Conservation (phyloP, 129 eudicot genomes). For the Lactuca sativa region DNA sequence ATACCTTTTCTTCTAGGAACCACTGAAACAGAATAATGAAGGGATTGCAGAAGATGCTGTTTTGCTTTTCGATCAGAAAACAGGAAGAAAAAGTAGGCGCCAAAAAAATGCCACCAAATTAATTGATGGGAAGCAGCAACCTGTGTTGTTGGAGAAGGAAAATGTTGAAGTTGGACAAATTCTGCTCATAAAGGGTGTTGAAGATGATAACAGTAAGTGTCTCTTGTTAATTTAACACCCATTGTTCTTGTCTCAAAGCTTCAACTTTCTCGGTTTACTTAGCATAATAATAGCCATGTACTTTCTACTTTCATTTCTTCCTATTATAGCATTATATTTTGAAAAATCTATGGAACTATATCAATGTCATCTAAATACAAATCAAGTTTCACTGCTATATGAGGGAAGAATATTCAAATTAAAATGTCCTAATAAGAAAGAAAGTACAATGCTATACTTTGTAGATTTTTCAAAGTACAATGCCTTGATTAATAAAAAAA, state of each 20-base stretch:
- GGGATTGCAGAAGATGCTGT: conserved; percentile 41
- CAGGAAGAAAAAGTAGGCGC: conserved; percentile 62
- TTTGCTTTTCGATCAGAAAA: conserved; percentile 40
- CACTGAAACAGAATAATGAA: conserved; percentile 38
- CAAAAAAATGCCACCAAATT: conserved; percentile 43
- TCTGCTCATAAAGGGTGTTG: conserved; percentile 24
- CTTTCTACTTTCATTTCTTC: no score
- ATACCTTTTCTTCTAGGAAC: conserved; percentile 36
- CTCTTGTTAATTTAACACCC: conserved; percentile 2
- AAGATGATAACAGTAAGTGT: conserved; percentile 38
- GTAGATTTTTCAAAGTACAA: not conserved
- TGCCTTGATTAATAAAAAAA: not conserved
- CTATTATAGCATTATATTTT: no score
- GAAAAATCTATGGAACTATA: no score
- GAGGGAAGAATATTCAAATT: no score
- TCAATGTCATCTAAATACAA: no score
- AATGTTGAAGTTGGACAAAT: conserved; percentile 39
- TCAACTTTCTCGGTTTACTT: no score
- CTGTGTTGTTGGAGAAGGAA: conserved; percentile 43
- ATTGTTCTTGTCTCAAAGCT: not conserved
- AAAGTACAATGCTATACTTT: not conserved
- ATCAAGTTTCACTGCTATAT: no score
- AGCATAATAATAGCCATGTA: not conserved
- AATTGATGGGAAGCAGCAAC: conserved; percentile 39
- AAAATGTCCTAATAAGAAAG: no score